Evolutionary conservation across 176 grass and related monocot species (phyloP).

Genomic region (Musa troglodytarum): DNA sequence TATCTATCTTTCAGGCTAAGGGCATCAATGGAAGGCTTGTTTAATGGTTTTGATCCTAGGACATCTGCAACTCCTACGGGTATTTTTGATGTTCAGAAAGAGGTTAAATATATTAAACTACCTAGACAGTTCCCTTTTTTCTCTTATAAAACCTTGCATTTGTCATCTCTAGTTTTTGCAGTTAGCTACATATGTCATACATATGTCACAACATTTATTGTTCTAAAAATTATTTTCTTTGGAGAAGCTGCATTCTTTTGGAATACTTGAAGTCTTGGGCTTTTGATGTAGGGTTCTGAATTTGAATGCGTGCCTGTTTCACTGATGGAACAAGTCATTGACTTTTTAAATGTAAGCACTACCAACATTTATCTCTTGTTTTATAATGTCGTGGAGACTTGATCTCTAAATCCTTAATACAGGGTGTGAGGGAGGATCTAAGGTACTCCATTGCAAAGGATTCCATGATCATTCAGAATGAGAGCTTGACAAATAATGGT

Average conservation of each 20-base stretch:
- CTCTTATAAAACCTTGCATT: neutral
- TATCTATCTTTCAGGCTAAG: constrained; percentile 57
- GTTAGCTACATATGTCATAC: neutral
- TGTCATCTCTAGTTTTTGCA: neutral
- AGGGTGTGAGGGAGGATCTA: constrained; percentile 84
- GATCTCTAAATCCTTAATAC: constrained; percentile 24
- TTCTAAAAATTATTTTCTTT: neutral
- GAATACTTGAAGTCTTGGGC: neutral
- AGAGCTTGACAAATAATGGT: constrained; percentile 28
- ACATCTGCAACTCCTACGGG: constrained; percentile 56
- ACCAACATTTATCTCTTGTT: constrained; percentile 6
- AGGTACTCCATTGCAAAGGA: constrained; percentile 67
- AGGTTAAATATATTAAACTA: constrained; percentile 49
- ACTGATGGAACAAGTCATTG: constrained; percentile 65
- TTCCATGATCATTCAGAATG: constrained; percentile 59
- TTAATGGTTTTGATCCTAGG: constrained; percentile 71
- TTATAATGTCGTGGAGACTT: constrained; percentile 13
- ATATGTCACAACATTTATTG: neutral
- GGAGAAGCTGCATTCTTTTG: constrained; percentile 11
- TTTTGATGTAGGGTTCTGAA: constrained; percentile 47
- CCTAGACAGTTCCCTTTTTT: neutral
- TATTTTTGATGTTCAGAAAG: constrained; percentile 51
- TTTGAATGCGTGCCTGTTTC: constrained; percentile 93
- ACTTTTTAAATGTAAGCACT: constrained; percentile 82
- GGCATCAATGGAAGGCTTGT: constrained; percentile 74